Evolutionary conservation across 306 rosid species (phyloP).

Genomic region (Hippophae gyantsensis): DNA sequence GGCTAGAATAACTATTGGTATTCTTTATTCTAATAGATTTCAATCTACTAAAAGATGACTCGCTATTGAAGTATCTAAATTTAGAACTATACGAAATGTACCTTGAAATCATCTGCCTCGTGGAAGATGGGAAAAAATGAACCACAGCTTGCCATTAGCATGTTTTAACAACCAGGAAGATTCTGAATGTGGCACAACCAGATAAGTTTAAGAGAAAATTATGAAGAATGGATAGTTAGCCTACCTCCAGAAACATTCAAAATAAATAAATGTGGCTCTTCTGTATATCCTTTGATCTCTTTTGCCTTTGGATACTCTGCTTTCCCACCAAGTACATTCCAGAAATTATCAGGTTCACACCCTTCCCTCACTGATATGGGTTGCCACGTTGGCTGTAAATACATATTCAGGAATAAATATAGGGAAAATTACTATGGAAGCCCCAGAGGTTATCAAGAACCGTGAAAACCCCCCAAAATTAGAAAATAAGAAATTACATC

Average conservation of each 20-base stretch:
- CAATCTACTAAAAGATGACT: not conserved
- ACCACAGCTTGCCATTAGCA: conserved; percentile 65
- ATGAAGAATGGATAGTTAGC: conserved; percentile 17
- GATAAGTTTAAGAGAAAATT: conserved; percentile 24
- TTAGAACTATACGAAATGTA: conserved; percentile 20
- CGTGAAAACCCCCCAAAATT: too few relatives aligned
- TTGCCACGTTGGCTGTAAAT: conserved; percentile 67
- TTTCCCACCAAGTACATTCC: conserved; percentile 70
- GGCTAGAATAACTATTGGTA: not conserved
- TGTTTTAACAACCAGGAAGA: conserved; percentile 37
- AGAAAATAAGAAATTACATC: too few relatives aligned
- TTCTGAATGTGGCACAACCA: conserved; percentile 48
- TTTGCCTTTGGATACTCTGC: conserved; percentile 62
- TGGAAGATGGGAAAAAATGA: conserved; percentile 36
- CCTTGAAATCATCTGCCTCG: conserved; percentile 85
- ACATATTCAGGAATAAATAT: conserved; percentile 14
- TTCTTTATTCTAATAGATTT: not conserved
- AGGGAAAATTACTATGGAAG: conserved; percentile 1
- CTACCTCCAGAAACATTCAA: conserved; percentile 61
- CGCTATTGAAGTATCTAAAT: conserved; percentile 7
- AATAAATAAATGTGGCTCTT: conserved; percentile 78
- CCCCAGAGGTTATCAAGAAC: not conserved
- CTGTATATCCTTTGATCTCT: conserved; percentile 56
- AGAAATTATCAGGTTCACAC: conserved; percentile 71
- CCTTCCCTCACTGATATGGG: conserved; percentile 90